A percentile compares a stretch with the other conserved stretches of the same genome.
These are phyloP conservation scores for Limonium bicolor DNA, from an alignment of 148 eudicot genomes.

Conservation along the genomic window DNA sequence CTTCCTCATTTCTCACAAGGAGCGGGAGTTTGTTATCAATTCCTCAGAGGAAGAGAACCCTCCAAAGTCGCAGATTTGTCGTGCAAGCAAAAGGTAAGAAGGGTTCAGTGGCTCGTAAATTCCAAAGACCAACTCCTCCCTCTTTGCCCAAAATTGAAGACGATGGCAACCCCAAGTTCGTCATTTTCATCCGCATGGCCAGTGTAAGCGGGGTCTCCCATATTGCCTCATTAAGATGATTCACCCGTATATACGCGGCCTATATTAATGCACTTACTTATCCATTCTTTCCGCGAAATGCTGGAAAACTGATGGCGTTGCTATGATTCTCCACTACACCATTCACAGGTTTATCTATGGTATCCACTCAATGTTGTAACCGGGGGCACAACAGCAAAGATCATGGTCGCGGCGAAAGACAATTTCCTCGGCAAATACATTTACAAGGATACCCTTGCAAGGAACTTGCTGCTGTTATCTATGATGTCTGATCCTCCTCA, in stretches of 20 bases:
- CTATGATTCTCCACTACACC: neutral
- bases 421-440: slow-evolving; percentile 87
- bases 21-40: neutral
- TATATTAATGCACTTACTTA: too few relatives aligned
- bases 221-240: neutral
- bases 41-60: slow-evolving; percentile 4
- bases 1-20: slow-evolving; percentile 22
- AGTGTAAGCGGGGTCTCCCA: slow-evolving; percentile 30
- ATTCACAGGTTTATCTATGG: slow-evolving; percentile 73
- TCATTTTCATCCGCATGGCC: slow-evolving; percentile 66
- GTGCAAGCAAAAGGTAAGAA: slow-evolving; percentile 79
- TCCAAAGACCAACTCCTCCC: slow-evolving; percentile 40
- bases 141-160: slow-evolving; percentile 86
- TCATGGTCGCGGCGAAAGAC: slow-evolving; percentile 95
- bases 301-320: neutral
- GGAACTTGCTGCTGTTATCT: slow-evolving; percentile 86
- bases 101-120: slow-evolving; percentile 48
- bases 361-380: slow-evolving; percentile 71
- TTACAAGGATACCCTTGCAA: slow-evolving; percentile 82
- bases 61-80: slow-evolving; percentile 18
- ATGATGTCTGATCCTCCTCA: slow-evolving; percentile 29
- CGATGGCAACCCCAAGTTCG: slow-evolving; percentile 86
- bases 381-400: slow-evolving; percentile 97
- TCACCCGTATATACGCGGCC: too few relatives aligned
- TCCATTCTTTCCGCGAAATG: too few relatives aligned